Evolutionary conservation across 768 basidiomycete genomes (phyloP), one percentile per base, ranked within the genome.

Genomic region (Clitopilus hobsonii): DNA sequence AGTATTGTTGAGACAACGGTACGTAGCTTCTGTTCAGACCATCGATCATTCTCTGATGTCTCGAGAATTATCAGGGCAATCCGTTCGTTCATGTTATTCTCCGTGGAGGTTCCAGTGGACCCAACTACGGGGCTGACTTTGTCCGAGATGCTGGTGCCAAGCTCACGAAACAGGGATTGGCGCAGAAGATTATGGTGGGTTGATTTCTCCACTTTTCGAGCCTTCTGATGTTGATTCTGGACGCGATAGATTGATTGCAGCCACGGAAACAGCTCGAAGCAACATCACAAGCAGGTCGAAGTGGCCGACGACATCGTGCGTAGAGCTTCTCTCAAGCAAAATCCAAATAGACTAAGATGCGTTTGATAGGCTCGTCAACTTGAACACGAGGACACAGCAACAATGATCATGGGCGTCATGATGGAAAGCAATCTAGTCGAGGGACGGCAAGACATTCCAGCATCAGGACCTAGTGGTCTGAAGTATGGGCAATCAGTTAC

Each of bases 201-300:
- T 18, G 5, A 36, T 14, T 22, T 14, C 18, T 27, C 45, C 30
- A 7, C 25, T 28, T 30, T 2, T 52, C 38, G n/a, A 29, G 29
- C 47, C 22, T 23, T 14, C 51, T 26, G 20, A 38, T 52, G 11
- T 53, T 45, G 20, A 49, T 50, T n/a, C n/a, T n/a, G n/a, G n/a
- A n/a, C n/a, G n/a, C n/a, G n/a, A 48, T 28, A 96, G 94, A 86
- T 97, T 59, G 93, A 96, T 70, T 96, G 96, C 79, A 95, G 93
- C 62, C 95, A 98, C 67, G 94, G 96, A 56, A 98, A 98, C 73
- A 92, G 89, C 63, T 83, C 79, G 56, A 98, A 99, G 72, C 91
- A 97, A 66, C 90, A 96, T 69, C 75, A 82, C 56, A 91, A 86
- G 62, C 96, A 99, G 72, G 74, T 86, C 2, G 85, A 89, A 56